phyloP scores from a whole-genome alignment of 78 protist genomes.

The Chrysochromulina parva region DNA sequence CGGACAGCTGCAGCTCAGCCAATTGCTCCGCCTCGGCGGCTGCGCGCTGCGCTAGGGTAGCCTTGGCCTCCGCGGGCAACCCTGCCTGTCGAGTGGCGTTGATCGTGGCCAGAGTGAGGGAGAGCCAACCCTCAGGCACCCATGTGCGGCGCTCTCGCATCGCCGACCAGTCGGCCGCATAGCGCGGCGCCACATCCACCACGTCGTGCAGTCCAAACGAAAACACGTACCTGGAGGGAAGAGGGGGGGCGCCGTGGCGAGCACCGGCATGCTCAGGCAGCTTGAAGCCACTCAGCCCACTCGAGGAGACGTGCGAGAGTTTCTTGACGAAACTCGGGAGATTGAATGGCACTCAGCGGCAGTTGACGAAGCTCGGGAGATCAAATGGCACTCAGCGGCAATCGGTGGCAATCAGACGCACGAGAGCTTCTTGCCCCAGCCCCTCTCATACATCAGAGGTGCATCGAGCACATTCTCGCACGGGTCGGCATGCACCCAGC shows the following conservation, averaged over 20 bases:
- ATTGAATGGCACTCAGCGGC: too few species aligned
- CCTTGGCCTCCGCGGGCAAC: background rate
- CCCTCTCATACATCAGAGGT: slow-evolving; percentile 76
- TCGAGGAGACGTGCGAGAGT: too few species aligned
- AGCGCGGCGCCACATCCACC: slow-evolving; percentile 55
- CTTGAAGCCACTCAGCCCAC: too few species aligned
- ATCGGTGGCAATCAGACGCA: too few species aligned
- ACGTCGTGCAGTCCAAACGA: slow-evolving; percentile 50
- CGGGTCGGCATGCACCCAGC: slow-evolving; percentile 75
- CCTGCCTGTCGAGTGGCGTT: background rate
- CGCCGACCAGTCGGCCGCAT: background rate
- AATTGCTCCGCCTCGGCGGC: background rate
- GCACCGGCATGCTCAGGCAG: too few species aligned
- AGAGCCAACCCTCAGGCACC: slow-evolving; percentile 8
- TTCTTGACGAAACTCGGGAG: too few species aligned
- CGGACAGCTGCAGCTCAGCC: too few species aligned
- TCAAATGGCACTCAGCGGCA: too few species aligned
- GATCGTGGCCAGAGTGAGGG: background rate
- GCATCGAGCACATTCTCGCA: slow-evolving; percentile 64
- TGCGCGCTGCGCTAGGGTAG: background rate
- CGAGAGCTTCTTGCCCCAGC: slow-evolving; percentile 86
- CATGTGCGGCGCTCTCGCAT: background rate
- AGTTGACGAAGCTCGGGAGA: too few species aligned
- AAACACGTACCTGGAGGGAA: too few species aligned
- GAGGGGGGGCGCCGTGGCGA: too few species aligned